Conservation (phyloP, 441 rosid species). For the Aquilaria agallochum region DNA sequence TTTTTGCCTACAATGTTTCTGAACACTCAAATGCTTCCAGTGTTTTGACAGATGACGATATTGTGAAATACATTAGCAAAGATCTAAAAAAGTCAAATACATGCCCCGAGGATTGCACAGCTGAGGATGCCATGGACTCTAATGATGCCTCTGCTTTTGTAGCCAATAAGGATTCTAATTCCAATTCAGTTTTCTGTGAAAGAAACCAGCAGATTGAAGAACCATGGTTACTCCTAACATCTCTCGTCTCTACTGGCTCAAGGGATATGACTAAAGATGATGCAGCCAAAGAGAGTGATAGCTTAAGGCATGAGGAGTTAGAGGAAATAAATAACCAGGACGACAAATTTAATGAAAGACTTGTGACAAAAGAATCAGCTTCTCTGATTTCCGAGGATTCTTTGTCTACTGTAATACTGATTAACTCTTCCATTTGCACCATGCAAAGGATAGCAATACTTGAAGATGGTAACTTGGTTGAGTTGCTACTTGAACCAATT, state of each 20-base stretch:
- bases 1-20: conserved; percentile 43
- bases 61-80: conserved; percentile 20
- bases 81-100: conserved; percentile 29
- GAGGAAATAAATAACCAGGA: conserved; percentile 31
- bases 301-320: conserved; percentile 22
- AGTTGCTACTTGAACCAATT: conserved; percentile 88
- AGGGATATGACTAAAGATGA: conserved; percentile 27
- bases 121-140: conserved; percentile 28
- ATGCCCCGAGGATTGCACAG: conserved; percentile 29
- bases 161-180: conserved; percentile 22
- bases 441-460: conserved; percentile 95
- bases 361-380: conserved; percentile 41
- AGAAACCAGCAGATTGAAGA: conserved; percentile 83
- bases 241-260: conserved; percentile 22
- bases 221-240: conserved; percentile 70
- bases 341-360: conserved; percentile 32
- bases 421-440: conserved; percentile 89
- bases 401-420: conserved; percentile 59
- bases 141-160: conserved; percentile 24
- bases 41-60: conserved; percentile 82
- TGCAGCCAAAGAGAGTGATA: conserved; percentile 22
- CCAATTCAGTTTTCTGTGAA: conserved; percentile 29
- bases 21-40: conserved; percentile 96
- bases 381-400: conserved; percentile 35
- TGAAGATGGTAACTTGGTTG: conserved; percentile 89